phyloP scores from a whole-genome alignment of 768 basidiomycete genomes.

The Phlegmacium glaucopus region DNA sequence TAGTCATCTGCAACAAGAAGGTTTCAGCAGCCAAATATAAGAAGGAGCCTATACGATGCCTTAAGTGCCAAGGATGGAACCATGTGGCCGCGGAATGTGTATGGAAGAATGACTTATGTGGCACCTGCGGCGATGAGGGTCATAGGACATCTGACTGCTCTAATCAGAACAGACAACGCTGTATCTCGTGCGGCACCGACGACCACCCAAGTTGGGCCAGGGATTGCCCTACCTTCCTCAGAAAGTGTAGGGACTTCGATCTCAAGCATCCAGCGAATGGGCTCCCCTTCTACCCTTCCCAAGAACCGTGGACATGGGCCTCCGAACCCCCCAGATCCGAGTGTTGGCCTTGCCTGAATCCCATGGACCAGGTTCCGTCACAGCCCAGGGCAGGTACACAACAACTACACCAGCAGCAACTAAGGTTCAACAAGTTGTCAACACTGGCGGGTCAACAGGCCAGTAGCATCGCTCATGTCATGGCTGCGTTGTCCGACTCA shows the following conservation, averaged over 20 bases:
- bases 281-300: conserved; percentile 14
- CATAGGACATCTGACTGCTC: conserved; percentile 7
- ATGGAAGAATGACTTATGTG: conserved; percentile 8
- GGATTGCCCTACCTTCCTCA: conserved; percentile 13
- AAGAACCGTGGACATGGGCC: conserved; percentile 17
- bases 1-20: too few relatives aligned
- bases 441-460: too few relatives aligned
- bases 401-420: too few relatives aligned
- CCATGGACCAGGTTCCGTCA: too few relatives aligned
- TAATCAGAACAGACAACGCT: neutral
- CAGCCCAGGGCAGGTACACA: too few relatives aligned
- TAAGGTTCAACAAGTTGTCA: too few relatives aligned
- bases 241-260: conserved; percentile 10
- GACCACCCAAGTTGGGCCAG: conserved; percentile 19
- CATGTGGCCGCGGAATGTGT: conserved; percentile 18
- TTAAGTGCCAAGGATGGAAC: conserved; percentile 13
- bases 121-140: conserved; percentile 6
- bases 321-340: too few relatives aligned
- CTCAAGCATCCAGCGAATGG: conserved; percentile 12
- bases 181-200: conserved; percentile 11
- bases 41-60: too few relatives aligned
- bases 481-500: too few relatives aligned
- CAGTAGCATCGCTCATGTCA: neutral
- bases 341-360: too few relatives aligned
- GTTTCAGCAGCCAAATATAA: too few relatives aligned